Percentiles rank a stretch among this genome's conserved stretches.
Evolutionary conservation across 352 stramenopile genomes (phyloP).

Genomic region (Phytopythium litorale): DNA sequence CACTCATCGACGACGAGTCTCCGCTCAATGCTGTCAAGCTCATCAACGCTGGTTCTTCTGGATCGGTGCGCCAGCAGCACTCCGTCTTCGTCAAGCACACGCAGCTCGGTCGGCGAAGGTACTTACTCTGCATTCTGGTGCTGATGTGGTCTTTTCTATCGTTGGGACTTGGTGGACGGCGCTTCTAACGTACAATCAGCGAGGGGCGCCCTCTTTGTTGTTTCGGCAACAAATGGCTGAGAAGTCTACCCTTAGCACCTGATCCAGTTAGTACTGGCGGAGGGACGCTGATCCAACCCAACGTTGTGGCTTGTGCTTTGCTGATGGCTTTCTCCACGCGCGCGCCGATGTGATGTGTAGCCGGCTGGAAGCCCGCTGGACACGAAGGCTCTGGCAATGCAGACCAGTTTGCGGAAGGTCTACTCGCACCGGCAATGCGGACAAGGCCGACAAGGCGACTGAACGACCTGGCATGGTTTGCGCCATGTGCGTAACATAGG

Average conservation of each 20-base stretch:
- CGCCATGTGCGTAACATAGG: neutral
- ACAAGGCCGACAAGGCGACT: neutral
- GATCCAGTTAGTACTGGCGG: slow-evolving; percentile 63
- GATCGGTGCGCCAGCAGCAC: slow-evolving; percentile 5
- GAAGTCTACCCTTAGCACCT: slow-evolving; percentile 61
- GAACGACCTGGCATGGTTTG: neutral
- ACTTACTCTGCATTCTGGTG: slow-evolving; percentile 8
- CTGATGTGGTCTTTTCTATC: neutral
- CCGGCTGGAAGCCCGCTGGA: neutral
- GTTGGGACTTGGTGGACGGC: slow-evolving; percentile 5
- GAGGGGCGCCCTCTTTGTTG: slow-evolving; percentile 39
- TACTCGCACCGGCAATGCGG: neutral
- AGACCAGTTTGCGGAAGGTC: neutral
- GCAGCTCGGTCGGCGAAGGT: slow-evolving; percentile 10
- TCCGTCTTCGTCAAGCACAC: neutral
- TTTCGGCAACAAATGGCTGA: slow-evolving; percentile 33
- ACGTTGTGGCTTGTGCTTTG: slow-evolving; percentile 3
- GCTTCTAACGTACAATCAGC: slow-evolving; percentile 26
- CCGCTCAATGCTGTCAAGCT: slow-evolving; percentile 4
- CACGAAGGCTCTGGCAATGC: neutral
- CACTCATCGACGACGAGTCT: neutral
- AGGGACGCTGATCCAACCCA: slow-evolving; percentile 37
- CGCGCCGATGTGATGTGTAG: neutral
- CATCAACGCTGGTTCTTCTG: slow-evolving; percentile 10
- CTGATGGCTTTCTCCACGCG: neutral